phyloP scores from a whole-genome alignment of 1,284 basidiomycete genomes.

The Rhodotorula sp. region DNA sequence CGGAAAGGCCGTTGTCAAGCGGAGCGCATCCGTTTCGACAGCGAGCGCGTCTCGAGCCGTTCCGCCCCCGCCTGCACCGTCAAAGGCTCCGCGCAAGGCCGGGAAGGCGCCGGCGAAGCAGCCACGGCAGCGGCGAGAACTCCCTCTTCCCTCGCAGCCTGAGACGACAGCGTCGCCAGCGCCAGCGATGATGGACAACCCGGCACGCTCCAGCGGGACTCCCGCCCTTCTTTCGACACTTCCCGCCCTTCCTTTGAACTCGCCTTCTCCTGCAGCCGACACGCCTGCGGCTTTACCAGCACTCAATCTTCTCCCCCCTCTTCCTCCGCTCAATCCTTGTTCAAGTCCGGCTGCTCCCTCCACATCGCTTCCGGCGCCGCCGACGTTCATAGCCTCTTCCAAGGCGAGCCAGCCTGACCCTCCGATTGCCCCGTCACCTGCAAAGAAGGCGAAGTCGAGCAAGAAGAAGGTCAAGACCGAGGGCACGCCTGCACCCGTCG shows the following conservation, averaged over 20 bases:
- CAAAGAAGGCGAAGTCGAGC: constrained; percentile 28
- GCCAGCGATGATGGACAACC: background rate
- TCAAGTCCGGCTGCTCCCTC: background rate
- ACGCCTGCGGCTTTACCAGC: background rate
- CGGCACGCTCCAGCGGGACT: background rate
- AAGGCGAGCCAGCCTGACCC: too few species aligned
- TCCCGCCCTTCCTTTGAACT: background rate
- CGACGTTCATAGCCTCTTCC: background rate
- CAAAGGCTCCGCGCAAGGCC: background rate
- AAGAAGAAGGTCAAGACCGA: constrained; percentile 19
- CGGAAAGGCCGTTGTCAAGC: constrained; percentile 6
- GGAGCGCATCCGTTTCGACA: background rate
- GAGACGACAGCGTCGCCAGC: background rate
- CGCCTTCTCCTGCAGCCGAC: background rate
- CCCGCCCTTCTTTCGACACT: background rate
- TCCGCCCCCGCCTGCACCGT: background rate
- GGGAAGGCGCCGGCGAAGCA: constrained; percentile 15
- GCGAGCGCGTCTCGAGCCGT: background rate
- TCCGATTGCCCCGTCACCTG: background rate
- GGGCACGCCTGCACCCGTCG: background rate
- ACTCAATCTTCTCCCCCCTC: background rate
- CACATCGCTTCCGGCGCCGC: background rate
- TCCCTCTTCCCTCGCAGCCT: background rate
- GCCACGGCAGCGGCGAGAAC: background rate
- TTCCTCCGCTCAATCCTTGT: background rate